These are phyloP conservation scores for Cutaneotrichosporon cutaneum DNA, from an alignment of 1,284 basidiomycete genomes.

Conservation along the genomic window DNA sequence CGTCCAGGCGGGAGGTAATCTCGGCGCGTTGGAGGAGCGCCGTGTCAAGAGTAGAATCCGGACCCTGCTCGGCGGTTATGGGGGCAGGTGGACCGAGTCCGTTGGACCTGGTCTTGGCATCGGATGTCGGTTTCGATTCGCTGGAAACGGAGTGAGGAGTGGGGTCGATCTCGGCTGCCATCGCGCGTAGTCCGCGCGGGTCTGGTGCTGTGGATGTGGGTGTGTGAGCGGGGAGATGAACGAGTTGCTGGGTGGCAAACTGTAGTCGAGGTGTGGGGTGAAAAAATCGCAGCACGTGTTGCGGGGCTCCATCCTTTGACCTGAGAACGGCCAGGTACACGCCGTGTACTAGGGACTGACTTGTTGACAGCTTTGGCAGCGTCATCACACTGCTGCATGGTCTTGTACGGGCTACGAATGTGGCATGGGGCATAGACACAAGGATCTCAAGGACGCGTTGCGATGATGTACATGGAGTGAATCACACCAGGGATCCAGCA, in stretches of 20 bases:
- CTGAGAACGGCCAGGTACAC: no score
- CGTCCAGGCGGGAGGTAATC: constrained; percentile 6
- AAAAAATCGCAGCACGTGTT: background rate
- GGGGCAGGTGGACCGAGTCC: background rate
- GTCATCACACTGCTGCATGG: background rate
- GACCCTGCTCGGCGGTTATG: background rate
- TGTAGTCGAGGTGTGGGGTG: background rate
- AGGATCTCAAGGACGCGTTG: background rate
- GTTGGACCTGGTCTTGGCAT: background rate
- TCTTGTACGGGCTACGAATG: background rate
- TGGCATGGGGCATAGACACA: background rate
- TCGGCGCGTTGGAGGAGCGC: background rate
- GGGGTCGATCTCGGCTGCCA: background rate
- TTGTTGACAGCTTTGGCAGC: background rate
- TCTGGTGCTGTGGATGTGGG: background rate
- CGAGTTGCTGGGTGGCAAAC: background rate
- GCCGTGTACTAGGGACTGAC: no score
- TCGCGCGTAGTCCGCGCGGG: background rate
- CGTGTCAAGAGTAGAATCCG: background rate
- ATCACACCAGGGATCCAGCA: constrained; percentile 21
- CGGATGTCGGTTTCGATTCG: background rate
- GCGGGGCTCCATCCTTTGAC: background rate
- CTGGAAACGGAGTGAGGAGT: background rate
- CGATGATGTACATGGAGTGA: constrained; percentile 11
- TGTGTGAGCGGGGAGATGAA: background rate